Evolutionary conservation across 306 rosid species (phyloP), one percentile per base, ranked within the genome.

Genomic region (Ochetophila trinervis): DNA sequence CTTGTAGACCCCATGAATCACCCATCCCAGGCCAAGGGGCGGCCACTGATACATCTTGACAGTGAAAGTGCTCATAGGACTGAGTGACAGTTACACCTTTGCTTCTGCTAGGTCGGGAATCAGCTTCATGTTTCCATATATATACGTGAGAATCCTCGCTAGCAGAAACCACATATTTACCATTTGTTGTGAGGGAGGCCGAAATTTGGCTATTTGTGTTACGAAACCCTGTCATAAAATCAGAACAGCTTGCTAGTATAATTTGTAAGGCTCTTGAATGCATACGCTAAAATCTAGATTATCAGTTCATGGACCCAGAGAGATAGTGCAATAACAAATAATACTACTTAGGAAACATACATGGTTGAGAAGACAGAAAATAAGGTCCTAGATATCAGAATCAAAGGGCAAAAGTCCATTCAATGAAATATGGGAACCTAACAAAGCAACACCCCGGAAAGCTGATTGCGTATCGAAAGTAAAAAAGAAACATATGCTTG

Each of bases 91-190:
- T 80, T 51, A 90, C 88, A n/a, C 87, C 78, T 79, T 83, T 90
- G 79, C 80, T 86, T 76, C 96, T 76, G 82, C 80, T 85, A 14
- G 97, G 99, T 40, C 97, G 83, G 78, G 96, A 85, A 73, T 86
- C 86, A 1, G 90, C 91, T 83, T 93, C 97, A 13, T 94, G 92
- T 81, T 88, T 94, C 99, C 99, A 94, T 72, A 94, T 60, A 77
- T 84, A 94, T 51, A 94, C 97, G 69, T 86, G 85, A 63, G 96
- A 90, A 76, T 90, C 97, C 88, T 90, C 99, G 18, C 99, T 94
- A 55, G 99, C 97, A 34, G 96, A 85, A 21, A 94, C 84, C 76
- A 94, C 80, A 30, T 86, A 85, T 79, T 80, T 90, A 53, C 97
- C 99, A 52, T 88, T 84, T 45, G 88, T 82, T 4, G 97, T 74